Base-by-base conservation (phyloP, 768 basidiomycete genomes). In the Rhizopogon rudus region DNA sequence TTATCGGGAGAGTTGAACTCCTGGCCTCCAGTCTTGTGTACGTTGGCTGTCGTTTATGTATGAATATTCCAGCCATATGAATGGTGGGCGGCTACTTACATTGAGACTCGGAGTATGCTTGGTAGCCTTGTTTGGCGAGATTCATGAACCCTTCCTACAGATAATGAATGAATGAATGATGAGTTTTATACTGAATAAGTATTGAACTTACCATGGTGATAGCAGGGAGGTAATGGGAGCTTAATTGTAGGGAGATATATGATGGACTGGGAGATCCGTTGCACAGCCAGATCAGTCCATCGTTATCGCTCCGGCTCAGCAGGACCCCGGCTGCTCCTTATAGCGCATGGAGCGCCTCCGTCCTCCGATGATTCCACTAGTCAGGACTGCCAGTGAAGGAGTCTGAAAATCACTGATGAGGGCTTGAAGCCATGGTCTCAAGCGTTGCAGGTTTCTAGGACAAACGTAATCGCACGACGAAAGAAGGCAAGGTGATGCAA, bases 101-200 rank as follows among this genome's bases (percentile, higher is more conserved):
- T 57, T 55, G 46, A 25, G 60, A 40, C 8, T 55, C 44, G 61
- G 74, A 70, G 71, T 83, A 83, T 65, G 81, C 74, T 40, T 80
- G 68, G 61, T 79, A 68, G 58, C 83, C 82, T 69, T 91, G 68
- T 70, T 90, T 86, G 9, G 88, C 91, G 61, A 91, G 67, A 55
- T 81, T 82, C 39, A 88, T 77, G 62, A 91, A 79, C 56, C 67
- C 77, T 57, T 89, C 87, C 89, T 87, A 37, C 13, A 33, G 4
- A 25, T 22, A 39, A 12, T 40, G 14, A 12, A 29, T 53, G 28
- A 39, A 12, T 40, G 14, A 12, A 29, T 53, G 28, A 7, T 28
- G 28, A 31, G 33, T n/a, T 25, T 60, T 31, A 57, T 40, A 13
- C 1, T n/a, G 40, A 1, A 57, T 10, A 10, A 31, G 17, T 13